Evolutionary conservation across 2,329 filamentous ascomycete genomes (phyloP).

Genomic region (Diplodia intermedia): DNA sequence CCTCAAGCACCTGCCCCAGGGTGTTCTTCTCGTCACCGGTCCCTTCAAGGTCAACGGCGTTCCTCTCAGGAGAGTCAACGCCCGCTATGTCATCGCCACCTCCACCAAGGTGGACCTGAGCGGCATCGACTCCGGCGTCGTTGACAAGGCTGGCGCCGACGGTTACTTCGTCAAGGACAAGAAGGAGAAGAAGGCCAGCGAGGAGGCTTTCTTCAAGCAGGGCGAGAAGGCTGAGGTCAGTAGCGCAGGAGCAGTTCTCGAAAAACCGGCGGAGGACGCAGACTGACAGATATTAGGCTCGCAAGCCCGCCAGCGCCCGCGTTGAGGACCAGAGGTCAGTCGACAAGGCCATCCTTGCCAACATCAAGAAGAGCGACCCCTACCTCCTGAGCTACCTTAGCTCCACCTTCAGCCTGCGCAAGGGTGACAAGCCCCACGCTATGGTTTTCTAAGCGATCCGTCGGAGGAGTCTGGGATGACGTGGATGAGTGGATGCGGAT

Average conservation of each 20-base stretch:
- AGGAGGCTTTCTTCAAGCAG: slow-evolving; percentile 99
- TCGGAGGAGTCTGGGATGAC: slow-evolving; percentile 28
- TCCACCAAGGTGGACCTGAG: slow-evolving; percentile 83
- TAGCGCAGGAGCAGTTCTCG: slow-evolving; percentile 30
- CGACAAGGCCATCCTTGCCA: slow-evolving; percentile 93
- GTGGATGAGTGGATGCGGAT: slow-evolving; percentile 44
- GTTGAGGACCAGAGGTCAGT: slow-evolving; percentile 98
- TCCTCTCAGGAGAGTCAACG: slow-evolving; percentile 90
- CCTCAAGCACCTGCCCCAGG: slow-evolving; percentile 96
- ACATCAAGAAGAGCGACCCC: slow-evolving; percentile 94
- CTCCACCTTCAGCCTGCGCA: slow-evolving; percentile 97
- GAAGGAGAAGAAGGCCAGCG: slow-evolving; percentile 89
- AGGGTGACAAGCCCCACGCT: slow-evolving; percentile 99
- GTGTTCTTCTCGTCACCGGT: slow-evolving; percentile 97
- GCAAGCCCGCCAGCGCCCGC: slow-evolving; percentile 89
- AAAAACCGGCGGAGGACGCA: slow-evolving; percentile 35
- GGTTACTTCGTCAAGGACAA: slow-evolving; percentile 99
- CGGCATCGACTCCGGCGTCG: slow-evolving; percentile 73
- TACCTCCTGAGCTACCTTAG: slow-evolving; percentile 92
- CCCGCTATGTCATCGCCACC: slow-evolving; percentile 92
- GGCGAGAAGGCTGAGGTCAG: slow-evolving; percentile 95
- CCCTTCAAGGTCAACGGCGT: slow-evolving; percentile 99
- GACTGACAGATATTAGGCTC: slow-evolving; percentile 71
- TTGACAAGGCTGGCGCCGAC: slow-evolving; percentile 79
- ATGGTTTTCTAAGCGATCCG: slow-evolving; percentile 85